phyloP scores from a whole-genome alignment of 139 green algal genomes.

The Chlamydomonas sp. region DNA sequence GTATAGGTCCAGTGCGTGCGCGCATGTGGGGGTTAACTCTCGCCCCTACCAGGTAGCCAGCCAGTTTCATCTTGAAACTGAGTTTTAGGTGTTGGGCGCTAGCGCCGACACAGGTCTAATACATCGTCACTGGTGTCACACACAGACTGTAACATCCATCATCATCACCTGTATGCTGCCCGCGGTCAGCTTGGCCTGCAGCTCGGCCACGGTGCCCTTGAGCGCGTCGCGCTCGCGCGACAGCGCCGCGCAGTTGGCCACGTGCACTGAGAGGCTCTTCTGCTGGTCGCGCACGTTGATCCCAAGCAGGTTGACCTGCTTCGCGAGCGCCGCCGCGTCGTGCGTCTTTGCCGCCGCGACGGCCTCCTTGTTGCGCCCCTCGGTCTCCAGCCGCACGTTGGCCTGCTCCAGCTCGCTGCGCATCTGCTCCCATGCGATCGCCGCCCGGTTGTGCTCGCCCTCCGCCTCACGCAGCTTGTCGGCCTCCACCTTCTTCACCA shows the following conservation, averaged over 20 bases:
- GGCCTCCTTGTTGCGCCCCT: conserved; percentile 4
- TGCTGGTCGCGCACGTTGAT: conserved; percentile 25
- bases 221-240: conserved; percentile 11
- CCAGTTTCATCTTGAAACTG: too few species aligned
- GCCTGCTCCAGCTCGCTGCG: conserved; percentile 15
- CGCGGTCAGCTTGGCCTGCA: conserved; percentile 18
- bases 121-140: too few species aligned
- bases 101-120: too few species aligned
- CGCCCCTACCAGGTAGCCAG: too few species aligned
- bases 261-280: conserved; percentile 13
- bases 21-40: too few species aligned
- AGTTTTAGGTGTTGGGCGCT: too few species aligned
- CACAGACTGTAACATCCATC: too few species aligned
- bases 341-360: neutral
- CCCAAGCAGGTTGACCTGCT: conserved; percentile 13
- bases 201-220: neutral
- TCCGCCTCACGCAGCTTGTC: conserved; percentile 36
- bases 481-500: conserved; percentile 38
- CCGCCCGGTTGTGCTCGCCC: neutral
- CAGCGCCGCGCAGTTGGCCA: neutral
- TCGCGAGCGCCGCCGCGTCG: conserved; percentile 15
- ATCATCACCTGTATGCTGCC: too few species aligned
- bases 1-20: too few species aligned
- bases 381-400: conserved; percentile 6
- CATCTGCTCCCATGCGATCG: neutral